Evolutionary conservation across 1,139 yeast genomes (phyloP).

Genomic region (Scheffersomyces quercinus): DNA sequence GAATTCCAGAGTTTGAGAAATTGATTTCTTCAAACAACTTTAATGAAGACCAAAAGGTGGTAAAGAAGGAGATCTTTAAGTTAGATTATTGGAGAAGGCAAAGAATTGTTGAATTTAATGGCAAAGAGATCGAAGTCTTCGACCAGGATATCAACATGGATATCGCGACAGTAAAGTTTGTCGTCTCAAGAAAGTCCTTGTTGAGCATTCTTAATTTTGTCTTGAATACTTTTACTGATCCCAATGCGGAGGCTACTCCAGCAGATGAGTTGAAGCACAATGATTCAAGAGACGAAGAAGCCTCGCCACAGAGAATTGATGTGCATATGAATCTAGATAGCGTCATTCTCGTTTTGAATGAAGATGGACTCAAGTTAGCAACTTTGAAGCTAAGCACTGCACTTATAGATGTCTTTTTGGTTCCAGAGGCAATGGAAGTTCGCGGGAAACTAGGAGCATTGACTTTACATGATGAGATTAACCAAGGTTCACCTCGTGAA

Average conservation of each 20-base stretch:
- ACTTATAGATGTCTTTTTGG: constrained; percentile 58
- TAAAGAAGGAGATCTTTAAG: constrained; percentile 54
- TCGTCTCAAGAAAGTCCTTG: constrained; percentile 74
- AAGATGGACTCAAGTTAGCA: constrained; percentile 80
- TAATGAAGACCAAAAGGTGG: constrained; percentile 27
- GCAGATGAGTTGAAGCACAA: constrained; percentile 71
- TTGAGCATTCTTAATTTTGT: constrained; percentile 79
- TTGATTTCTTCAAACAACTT: constrained; percentile 68
- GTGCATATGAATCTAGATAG: constrained; percentile 72
- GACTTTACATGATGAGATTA: constrained; percentile 73
- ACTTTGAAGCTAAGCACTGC: constrained; percentile 79
- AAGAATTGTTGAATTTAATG: constrained; percentile 61
- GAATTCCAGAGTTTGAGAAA: constrained; percentile 64
- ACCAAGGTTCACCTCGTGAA: constrained; percentile 60
- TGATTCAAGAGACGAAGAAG: constrained; percentile 50
- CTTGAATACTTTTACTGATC: constrained; percentile 85
- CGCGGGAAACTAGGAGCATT: constrained; percentile 79
- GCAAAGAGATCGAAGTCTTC: constrained; percentile 62
- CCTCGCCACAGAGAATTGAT: constrained; percentile 72
- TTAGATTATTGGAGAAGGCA: constrained; percentile 60
- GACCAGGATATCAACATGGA: constrained; percentile 78
- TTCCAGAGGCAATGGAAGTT: constrained; percentile 80
- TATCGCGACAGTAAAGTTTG: constrained; percentile 78
- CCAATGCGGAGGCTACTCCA: constrained; percentile 65
- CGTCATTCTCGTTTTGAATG: constrained; percentile 73